phyloP scores from a whole-genome alignment of 371 early-diverging fungal genomes.

The Vairimorpha ceranae region DNA sequence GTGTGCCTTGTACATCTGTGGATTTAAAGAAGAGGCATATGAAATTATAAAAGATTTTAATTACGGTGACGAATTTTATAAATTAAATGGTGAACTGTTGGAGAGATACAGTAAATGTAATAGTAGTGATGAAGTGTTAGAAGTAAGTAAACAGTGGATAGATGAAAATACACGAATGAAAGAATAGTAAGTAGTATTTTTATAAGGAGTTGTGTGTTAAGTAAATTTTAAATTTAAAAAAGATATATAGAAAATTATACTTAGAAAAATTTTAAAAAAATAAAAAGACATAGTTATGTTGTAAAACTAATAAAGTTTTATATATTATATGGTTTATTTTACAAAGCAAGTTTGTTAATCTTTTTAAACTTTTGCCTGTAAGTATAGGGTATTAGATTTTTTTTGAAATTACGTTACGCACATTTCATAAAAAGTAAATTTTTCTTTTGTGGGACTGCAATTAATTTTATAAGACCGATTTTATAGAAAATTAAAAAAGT shows the following conservation, averaged over 20 bases:
- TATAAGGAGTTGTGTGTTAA: too few species aligned
- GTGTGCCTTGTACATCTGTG: conserved; percentile 83
- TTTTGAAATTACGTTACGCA: too few species aligned
- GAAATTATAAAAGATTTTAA: conserved; percentile 78
- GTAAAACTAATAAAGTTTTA: too few species aligned
- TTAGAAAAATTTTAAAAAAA: background rate
- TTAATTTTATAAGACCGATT: too few species aligned
- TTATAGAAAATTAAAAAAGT: too few species aligned
- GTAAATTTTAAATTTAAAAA: background rate
- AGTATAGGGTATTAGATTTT: too few species aligned
- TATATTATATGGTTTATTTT: too few species aligned
- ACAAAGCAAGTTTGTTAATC: too few species aligned
- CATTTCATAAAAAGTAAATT: too few species aligned
- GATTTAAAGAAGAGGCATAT: conserved; percentile 65
- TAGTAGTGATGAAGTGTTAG: conserved; percentile 72
- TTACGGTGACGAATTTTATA: conserved; percentile 88
- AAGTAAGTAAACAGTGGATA: conserved; percentile 71
- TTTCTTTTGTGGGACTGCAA: too few species aligned
- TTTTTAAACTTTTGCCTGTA: too few species aligned
- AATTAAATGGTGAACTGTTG: conserved; percentile 67
- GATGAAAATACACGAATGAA: background rate
- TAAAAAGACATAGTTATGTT: too few species aligned
- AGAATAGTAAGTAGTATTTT: background rate
- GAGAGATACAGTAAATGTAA: conserved; percentile 74
- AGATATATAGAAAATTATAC: background rate